These are phyloP conservation scores for Magnaporthiopsis rhizophila DNA, from an alignment of 2,329 filamentous ascomycete species.

Conservation along the genomic window DNA sequence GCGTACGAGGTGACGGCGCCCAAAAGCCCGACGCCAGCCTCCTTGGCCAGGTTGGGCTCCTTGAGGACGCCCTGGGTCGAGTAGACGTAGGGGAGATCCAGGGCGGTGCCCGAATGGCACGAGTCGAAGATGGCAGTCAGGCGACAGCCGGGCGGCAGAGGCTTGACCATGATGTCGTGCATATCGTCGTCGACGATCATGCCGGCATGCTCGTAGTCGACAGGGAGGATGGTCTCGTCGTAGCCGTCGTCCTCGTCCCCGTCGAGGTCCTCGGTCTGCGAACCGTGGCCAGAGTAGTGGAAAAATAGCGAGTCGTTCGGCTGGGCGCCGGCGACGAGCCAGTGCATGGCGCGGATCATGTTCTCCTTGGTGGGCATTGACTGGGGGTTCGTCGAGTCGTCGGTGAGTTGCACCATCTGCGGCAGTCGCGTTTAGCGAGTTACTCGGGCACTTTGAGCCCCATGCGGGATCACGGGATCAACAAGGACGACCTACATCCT, in stretches of 20 bases:
- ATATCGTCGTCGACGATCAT: slow-evolving; percentile 81
- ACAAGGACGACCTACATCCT: slow-evolving; percentile 43
- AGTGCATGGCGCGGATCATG: slow-evolving; percentile 93
- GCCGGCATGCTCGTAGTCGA: slow-evolving; percentile 71
- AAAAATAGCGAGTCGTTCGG: slow-evolving; percentile 96
- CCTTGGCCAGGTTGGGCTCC: slow-evolving; percentile 60
- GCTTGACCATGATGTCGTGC: slow-evolving; percentile 62
- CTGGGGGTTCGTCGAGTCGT: slow-evolving; percentile 95
- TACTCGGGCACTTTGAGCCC: too few relatives aligned
- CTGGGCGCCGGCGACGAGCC: slow-evolving; percentile 87
- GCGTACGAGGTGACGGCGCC: slow-evolving; percentile 51
- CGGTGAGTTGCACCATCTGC: slow-evolving; percentile 83
- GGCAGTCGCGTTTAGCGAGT: too few relatives aligned
- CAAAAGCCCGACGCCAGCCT: slow-evolving; percentile 57
- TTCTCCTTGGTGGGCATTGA: slow-evolving; percentile 87
- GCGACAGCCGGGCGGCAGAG: slow-evolving; percentile 46
- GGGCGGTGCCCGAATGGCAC: slow-evolving; percentile 58
- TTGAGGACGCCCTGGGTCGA: slow-evolving; percentile 62
- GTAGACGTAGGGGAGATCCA: slow-evolving; percentile 62
- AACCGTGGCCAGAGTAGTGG: slow-evolving; percentile 86
- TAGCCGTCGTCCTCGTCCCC: slow-evolving; percentile 77
- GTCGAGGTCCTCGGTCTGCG: slow-evolving; percentile 70
- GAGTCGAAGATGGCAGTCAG: slow-evolving; percentile 58
- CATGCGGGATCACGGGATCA: too few relatives aligned
- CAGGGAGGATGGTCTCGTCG: slow-evolving; percentile 77